phyloP scores from a whole-genome alignment of 2,329 filamentous ascomycete species.

The Metarhizium humberi region DNA sequence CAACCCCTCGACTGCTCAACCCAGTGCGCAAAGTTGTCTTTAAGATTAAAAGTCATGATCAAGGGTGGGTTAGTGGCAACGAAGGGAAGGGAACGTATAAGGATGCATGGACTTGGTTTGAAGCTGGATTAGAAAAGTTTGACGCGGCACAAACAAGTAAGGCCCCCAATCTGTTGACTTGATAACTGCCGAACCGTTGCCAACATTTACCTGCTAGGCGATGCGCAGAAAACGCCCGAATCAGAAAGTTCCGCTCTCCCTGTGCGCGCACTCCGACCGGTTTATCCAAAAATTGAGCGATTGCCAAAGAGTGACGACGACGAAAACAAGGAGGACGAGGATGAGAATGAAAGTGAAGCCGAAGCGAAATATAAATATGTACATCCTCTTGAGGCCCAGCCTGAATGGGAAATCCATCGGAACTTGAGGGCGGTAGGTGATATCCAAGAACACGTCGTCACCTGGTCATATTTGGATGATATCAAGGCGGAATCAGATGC shows the following conservation, averaged over 20 bases:
- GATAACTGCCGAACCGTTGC: neutral
- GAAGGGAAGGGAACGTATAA: conserved; percentile 28
- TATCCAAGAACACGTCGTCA: conserved; percentile 34
- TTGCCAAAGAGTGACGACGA: neutral
- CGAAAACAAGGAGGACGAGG: neutral
- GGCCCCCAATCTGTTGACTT: neutral
- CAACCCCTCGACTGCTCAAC: conserved; percentile 29
- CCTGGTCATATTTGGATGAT: conserved; percentile 44
- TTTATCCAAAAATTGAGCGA: conserved; percentile 22
- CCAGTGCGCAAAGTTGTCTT: conserved; percentile 55
- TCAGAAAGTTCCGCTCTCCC: conserved; percentile 16
- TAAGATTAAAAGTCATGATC: conserved; percentile 45
- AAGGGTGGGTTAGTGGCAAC: conserved; percentile 41
- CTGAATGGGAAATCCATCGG: conserved; percentile 36
- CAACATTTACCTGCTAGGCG: conserved; percentile 12
- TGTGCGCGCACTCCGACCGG: conserved; percentile 25
- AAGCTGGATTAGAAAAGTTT: conserved; percentile 49
- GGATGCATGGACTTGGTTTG: conserved; percentile 53
- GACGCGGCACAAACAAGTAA: conserved; percentile 26
- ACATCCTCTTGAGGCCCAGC: conserved; percentile 25
- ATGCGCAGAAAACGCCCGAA: conserved; percentile 14
- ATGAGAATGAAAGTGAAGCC: neutral
- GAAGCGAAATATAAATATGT: conserved; percentile 21
- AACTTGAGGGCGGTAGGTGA: conserved; percentile 29
- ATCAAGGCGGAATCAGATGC: conserved; percentile 32